Percentiles rank a stretch among this genome's conserved stretches.
Evolutionary conservation across 2,329 filamentous ascomycete genomes (phyloP).

Genomic region (Microascus cirrosus): DNA sequence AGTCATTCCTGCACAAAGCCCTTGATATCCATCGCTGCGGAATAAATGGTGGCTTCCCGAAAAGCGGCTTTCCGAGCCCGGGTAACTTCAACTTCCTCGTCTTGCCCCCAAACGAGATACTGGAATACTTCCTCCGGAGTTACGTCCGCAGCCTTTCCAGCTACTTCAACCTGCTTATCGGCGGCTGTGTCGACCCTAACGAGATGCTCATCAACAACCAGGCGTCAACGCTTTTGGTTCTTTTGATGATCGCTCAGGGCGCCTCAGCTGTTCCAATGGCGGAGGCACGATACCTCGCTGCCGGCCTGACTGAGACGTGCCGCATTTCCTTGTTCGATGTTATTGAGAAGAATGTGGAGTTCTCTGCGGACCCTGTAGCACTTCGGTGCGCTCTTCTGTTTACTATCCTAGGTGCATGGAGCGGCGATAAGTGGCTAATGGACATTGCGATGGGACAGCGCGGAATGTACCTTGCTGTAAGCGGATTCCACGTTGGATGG

Average conservation of each 20-base stretch:
- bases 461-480: constrained; percentile 58
- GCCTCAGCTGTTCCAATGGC: constrained; percentile 54
- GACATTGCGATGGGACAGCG: constrained; percentile 65
- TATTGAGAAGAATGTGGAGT: constrained; percentile 59
- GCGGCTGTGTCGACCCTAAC: constrained; percentile 53
- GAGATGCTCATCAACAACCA: constrained; percentile 56
- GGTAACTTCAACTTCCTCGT: constrained; percentile 51
- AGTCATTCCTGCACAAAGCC: constrained; percentile 59
- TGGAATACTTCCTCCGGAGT: constrained; percentile 56
- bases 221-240: constrained; percentile 52
- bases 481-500: constrained; percentile 10
- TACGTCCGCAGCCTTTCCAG: constrained; percentile 56
- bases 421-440: constrained; percentile 69
- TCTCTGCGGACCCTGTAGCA: constrained; percentile 53
- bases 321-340: constrained; percentile 62
- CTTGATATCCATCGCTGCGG: constrained; percentile 54
- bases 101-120: constrained; percentile 51
- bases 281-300: constrained; percentile 54
- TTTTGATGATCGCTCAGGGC: constrained; percentile 64
- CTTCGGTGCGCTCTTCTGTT: constrained; percentile 57
- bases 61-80: constrained; percentile 30
- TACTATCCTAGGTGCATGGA: constrained; percentile 59
- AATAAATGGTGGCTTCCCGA: constrained; percentile 20
- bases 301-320: constrained; percentile 58
- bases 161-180: constrained; percentile 52